Base-by-base conservation (phyloP, 192 early-diverging fungal genomes). In the Linnemannia elongata region DNA sequence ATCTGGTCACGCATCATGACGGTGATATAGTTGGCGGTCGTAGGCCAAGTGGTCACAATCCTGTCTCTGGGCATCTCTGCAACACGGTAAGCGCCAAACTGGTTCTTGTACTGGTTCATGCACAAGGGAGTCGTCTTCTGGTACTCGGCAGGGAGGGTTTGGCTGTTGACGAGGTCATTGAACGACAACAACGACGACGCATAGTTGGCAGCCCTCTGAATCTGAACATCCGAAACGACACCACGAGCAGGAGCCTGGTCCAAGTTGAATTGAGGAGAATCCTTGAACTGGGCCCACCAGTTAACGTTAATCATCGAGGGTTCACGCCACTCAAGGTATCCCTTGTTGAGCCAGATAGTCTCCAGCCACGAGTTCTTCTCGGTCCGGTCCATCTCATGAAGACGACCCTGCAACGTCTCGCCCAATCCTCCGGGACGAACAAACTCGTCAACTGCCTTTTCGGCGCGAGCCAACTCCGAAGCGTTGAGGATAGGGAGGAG, bases 61-160 rank as follows among this genome's bases (percentile, higher is more conserved):
- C 91, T 90, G 84, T 99, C 98, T 35, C 92, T 81, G 4, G 88
- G 90, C 15, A 88, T 54, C 2, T 94, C 93, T 17, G 97, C 93
- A 45, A 97, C 90, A 24, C 98, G 92, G 63, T 93, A 92, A 10
- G 95, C 93, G 55, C 96, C 96, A 91, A 98, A 98, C 82, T 95
- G 93, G 69, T 93, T 93, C 76, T 92, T 95, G 90, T 96, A 96
- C 91, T 99, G 98, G 90, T 97, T 94, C 98, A 99, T 99, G 90
- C 96, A 97, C 38, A 98, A 88, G 6, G 97, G 96, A 4, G 85
- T 87, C 42, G 92, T 91, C n/a, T 92, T 91, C 54, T 94, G 92
- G 71, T 76, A 83, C 69, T 98, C 97, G 39, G 96, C 83, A 15
- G 95, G 90, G 71, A 98, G 68, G 39, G 78, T 52, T 82, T 93